These are phyloP conservation scores for Cryptomeria japonica DNA, from an alignment of 75 land plant genomes.

Conservation along the genomic window DNA sequence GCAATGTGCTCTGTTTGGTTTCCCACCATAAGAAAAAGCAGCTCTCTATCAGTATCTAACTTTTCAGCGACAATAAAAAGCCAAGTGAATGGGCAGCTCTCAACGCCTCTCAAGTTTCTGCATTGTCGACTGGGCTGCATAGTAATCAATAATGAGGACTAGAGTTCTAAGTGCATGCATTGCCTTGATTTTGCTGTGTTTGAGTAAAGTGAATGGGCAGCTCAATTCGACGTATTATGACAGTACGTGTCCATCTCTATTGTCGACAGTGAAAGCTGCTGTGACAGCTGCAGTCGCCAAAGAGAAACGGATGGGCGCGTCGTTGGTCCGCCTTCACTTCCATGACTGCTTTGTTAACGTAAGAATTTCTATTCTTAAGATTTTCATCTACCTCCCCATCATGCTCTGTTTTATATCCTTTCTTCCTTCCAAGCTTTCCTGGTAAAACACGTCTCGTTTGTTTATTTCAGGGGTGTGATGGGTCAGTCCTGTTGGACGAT, in stretches of 20 bases:
- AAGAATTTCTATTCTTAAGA: neutral
- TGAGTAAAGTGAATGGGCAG: neutral
- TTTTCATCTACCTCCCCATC: too few relatives aligned
- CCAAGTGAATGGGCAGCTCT: neutral
- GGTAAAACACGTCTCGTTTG: too few relatives aligned
- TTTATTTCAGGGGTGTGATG: too few relatives aligned
- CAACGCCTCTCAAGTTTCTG: neutral
- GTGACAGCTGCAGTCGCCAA: conserved; percentile 5
- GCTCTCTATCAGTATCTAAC: neutral
- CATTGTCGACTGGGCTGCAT: neutral
- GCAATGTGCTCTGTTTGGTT: too few relatives aligned
- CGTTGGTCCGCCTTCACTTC: conserved; percentile 20
- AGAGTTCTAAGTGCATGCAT: neutral
- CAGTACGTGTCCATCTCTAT: neutral
- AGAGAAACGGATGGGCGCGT: conserved; percentile 16
- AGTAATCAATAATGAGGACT: neutral
- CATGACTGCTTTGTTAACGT: conserved; percentile 23
- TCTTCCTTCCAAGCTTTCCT: too few relatives aligned
- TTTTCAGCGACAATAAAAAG: neutral
- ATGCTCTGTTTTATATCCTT: too few relatives aligned
- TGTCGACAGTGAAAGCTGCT: conserved; percentile 4
- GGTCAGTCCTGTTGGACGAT: too few relatives aligned
- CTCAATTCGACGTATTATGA: conserved; percentile 12
- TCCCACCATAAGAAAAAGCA: too few relatives aligned
- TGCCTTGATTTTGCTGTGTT: neutral